Base-by-base conservation (phyloP, 805 yeast species). In the Saccharomycopsis vini region DNA sequence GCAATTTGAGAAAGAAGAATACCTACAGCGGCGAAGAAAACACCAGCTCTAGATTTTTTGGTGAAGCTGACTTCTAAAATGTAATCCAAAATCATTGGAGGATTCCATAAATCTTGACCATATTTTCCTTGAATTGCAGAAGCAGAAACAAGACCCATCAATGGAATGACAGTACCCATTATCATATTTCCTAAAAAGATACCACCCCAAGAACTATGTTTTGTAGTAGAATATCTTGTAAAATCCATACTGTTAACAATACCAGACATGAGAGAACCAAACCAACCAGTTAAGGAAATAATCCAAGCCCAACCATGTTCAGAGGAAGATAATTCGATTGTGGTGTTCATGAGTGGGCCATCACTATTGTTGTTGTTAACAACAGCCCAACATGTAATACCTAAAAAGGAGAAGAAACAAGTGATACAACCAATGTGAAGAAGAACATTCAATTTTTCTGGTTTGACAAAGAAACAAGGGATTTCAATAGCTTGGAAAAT, bases 141-240 rank as follows among this genome's bases (percentile, higher is more conserved):
- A 6, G 72, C 66, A 5, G 65, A 56, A 20, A 69, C 43, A 38
- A 67, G 54, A 12, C 73, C 73, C 51, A 69, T 59, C 12, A 68
- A 50, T 13, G 73, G 72, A 18, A 68, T 60, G 33, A 66, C 44
- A 5, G 63, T 55, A 3, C 71, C 71, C 7, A 59, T 49, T 4
- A 66, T 44, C 36, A 63, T 47, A 32, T 59, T 50, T 2, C 68
- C 54, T 21, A 59, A 18, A 16, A 57, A 36, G 26, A 56, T 59
- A 16, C 68, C 68, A 35, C 53, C 56, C 42, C 65, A 52, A 29
- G 60, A 54, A 40, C 56, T 54, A 47, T 56, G 56, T 5, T 55
- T 48, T 38, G 53, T 55, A 44, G 54, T 57, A 12, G 68, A 54
- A 33, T 61, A 64, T 40, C 74, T 66, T 9, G 52, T 43, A 39